Base-by-base conservation (phyloP, 257 asterid species). In the Solanum chilense region DNA sequence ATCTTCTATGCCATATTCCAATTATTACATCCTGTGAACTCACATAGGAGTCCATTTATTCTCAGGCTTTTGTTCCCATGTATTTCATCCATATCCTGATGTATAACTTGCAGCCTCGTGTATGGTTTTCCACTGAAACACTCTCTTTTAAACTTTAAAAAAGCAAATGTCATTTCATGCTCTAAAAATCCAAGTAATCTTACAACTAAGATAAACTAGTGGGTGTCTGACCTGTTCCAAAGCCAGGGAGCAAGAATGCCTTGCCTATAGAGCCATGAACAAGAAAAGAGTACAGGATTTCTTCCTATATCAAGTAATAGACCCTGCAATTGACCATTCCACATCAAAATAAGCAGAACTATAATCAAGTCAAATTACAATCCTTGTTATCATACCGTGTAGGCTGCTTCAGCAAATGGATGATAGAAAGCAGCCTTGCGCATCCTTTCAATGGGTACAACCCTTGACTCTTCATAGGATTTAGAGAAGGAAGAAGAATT, bases 401-500 rank as follows among this genome's bases (percentile, higher is more conserved):
- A 89, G 56, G 91, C 91, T 60, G 91, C 91, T 88, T 89, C 91
- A 81, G 91, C 91, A 74, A 89, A 89, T 49, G 89, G 91, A 87
- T 89, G 90, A 62, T 87, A 87, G 42, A 60, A 39, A 80, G 86
- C 88, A 80, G 91, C 90, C 37, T 89, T 58, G 14, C 21, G 87
- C 21, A 89, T 49, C 71, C 85, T 84, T 29, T 81, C 91, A 52
- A 49, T 29, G 29, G 91, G 87, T 20, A 86, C 85, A 49, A 3
- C 80, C 76, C 69, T 4, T 7, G 85, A 73, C 75, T 80, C 88
- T 85, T 87, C 88, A 47, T 73, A 60, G 8, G 31, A 68, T 66
- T 85, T 58, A 73, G 77, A 45, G 66, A 68, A 60, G 77, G 89
- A 69, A 80, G 73, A 27, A 49, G 21, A 60, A 29, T 64, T 87